phyloP scores from a whole-genome alignment of 2,329 filamentous ascomycete species.

The Coccinonectria pachysandricola region DNA sequence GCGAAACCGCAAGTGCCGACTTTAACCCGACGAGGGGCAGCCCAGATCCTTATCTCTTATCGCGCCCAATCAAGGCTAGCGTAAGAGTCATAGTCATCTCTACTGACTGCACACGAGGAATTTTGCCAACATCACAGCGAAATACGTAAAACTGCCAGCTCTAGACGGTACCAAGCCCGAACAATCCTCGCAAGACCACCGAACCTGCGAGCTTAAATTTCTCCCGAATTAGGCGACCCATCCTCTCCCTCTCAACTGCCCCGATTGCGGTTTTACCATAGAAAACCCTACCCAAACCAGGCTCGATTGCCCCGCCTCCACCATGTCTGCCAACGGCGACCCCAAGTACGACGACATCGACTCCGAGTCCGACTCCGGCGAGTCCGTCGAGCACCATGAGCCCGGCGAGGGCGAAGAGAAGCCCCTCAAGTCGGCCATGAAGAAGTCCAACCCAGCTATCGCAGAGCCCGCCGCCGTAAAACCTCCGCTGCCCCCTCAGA shows the following conservation, averaged over 20 bases:
- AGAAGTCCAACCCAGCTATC: conserved; percentile 53
- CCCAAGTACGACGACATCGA: conserved; percentile 62
- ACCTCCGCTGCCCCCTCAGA: conserved; percentile 67
- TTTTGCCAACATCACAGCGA: conserved; percentile 29
- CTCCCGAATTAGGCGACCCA: conserved; percentile 6
- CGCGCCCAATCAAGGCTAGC: conserved; percentile 25
- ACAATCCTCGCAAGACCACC: conserved; percentile 7
- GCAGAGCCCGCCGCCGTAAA: conserved; percentile 44
- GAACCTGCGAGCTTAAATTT: conserved; percentile 14
- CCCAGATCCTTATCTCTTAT: conserved; percentile 29
- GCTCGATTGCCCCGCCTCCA: conserved; percentile 24
- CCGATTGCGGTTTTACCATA: conserved; percentile 8
- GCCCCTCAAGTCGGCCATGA: conserved; percentile 74
- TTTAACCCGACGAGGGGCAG: conserved; percentile 26
- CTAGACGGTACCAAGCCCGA: conserved; percentile 11
- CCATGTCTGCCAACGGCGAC: conserved; percentile 49
- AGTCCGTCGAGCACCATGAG: conserved; percentile 52
- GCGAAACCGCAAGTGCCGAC: too few species aligned
- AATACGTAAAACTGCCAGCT: conserved; percentile 20
- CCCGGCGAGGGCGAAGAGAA: conserved; percentile 53
- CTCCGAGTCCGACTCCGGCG: conserved; percentile 57
- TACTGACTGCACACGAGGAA: conserved; percentile 31
- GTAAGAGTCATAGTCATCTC: conserved; percentile 27
- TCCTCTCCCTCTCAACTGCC: conserved; percentile 6
- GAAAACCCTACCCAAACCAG: conserved; percentile 13